Base-by-base conservation (phyloP, 495 filamentous ascomycete genomes). In the Aspergillus mulundensis region DNA sequence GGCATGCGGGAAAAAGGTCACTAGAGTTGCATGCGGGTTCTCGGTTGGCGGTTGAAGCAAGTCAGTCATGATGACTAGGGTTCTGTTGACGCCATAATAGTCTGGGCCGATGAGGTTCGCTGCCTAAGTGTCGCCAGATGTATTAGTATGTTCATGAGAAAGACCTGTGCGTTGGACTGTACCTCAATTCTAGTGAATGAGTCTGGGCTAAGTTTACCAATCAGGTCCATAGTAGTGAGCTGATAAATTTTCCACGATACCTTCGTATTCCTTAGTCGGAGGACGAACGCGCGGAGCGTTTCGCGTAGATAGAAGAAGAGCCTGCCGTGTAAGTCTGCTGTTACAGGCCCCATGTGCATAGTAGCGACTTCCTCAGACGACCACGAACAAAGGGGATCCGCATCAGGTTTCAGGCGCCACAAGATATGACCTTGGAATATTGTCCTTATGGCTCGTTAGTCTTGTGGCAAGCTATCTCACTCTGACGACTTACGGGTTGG, bases 251-350 rank as follows among this genome's bases (percentile, higher is more conserved):
- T 15, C 5, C 25, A 46, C 1, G 23, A 28, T 20, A 15, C 3
- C 1, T n/a, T 1, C 43, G 15, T 25, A 3, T 25, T 30, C 4
- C 11, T 2, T 1, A 46, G 21, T 3, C 43, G 40, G 21, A 38
- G 16, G 11, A 58, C 16, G 30, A 63, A 63, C 2, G 49, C 11
- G 1, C 18, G 20, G 14, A 64, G 46, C 30, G 61, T 18, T 19
- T 20, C 45, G 2, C 58, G 57, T 30, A 74, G 18, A 51, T 68
- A 53, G 23, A 44, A 59, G 46, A 60, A 70, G 3, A 74, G 32
- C 25, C 66, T 69, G 34, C 69, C 70, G 50, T 74, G 72, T 14
- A 59, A 36, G 47, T 73, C 69, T 20, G 58, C 54, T 15, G 45
- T 54, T 41, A n/a, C n/a, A n/a, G 59, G 40, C 24, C 54, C 59